Evolutionary conservation across 1,139 yeast species (phyloP).

Genomic region (Hansenula anomala): DNA sequence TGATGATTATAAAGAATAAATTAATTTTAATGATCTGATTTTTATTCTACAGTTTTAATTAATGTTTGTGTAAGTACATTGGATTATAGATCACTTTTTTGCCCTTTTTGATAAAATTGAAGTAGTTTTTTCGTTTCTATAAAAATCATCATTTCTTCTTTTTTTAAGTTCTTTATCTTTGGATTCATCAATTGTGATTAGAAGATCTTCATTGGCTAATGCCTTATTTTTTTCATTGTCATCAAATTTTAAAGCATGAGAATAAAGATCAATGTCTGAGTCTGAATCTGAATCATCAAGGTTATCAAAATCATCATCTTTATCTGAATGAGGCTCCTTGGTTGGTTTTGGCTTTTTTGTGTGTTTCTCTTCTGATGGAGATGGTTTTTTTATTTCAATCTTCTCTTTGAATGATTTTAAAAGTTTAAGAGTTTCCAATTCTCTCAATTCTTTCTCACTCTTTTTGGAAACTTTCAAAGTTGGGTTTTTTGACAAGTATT

Average conservation of each 20-base stretch:
- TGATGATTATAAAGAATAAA: constrained; percentile 10
- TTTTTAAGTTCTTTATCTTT: constrained; percentile 5
- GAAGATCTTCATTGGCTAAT: constrained; percentile 19
- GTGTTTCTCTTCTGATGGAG: neutral
- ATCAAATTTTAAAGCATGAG: constrained; percentile 21
- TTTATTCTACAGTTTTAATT: neutral
- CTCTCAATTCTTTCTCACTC: constrained; percentile 10
- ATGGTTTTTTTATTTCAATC: constrained; percentile 8
- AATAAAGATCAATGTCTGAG: constrained; percentile 14
- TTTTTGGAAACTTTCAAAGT: neutral
- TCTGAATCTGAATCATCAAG: constrained; percentile 18
- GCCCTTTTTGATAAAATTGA: constrained; percentile 4
- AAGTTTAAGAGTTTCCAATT: constrained; percentile 20
- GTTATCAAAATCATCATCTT: constrained; percentile 18
- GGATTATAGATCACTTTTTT: constrained; percentile 7
- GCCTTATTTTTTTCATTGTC: constrained; percentile 11
- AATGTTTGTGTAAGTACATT: no score
- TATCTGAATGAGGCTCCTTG: neutral
- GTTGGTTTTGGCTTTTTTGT: constrained; percentile 1
- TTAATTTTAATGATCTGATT: constrained; percentile 1
- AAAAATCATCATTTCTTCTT: constrained; percentile 10
- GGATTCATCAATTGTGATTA: constrained; percentile 21
- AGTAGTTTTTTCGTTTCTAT: constrained; percentile 5
- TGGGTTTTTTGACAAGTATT: neutral
- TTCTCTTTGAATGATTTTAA: constrained; percentile 18